A percentile compares a stretch with the other conserved stretches of the same genome.
Conservation (phyloP, 139 green algal genomes). For the Micractinium sp. region DNA sequence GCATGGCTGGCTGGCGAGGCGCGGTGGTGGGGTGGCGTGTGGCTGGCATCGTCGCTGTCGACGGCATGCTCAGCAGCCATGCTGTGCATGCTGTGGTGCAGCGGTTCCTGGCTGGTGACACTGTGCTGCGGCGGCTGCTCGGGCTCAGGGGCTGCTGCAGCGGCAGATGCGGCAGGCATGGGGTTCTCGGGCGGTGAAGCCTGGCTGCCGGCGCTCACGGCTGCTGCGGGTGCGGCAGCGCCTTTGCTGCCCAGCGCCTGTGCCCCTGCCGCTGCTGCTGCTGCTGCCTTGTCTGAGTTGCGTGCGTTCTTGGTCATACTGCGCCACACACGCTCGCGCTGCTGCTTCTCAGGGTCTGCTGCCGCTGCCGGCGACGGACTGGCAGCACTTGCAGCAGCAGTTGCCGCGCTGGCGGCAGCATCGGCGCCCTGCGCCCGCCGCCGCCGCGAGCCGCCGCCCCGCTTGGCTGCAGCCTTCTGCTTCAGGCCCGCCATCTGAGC, state of each 20-base stretch:
- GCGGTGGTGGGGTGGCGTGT: too few relatives aligned
- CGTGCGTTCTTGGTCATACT: slow-evolving; percentile 29
- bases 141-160: too few relatives aligned
- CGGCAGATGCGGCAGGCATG: too few relatives aligned
- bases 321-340: slow-evolving; percentile 3
- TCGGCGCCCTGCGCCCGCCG: background rate
- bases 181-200: too few relatives aligned
- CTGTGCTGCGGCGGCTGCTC: too few relatives aligned
- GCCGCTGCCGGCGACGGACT: background rate
- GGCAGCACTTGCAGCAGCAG: background rate
- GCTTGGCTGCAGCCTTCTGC: slow-evolving; percentile 43
- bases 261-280: background rate
- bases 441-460: background rate
- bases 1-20: too few relatives aligned
- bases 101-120: background rate
- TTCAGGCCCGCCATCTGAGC: slow-evolving; percentile 37
- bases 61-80: too few relatives aligned
- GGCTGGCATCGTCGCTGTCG: too few relatives aligned
- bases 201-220: background rate
- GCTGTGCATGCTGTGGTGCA: background rate
- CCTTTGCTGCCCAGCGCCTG: background rate
- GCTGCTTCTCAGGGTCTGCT: too few relatives aligned
- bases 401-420: background rate
- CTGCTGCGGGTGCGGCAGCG: background rate
- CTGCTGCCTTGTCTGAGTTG: slow-evolving; percentile 4